Evolutionary conservation across 129 eudicot species (phyloP).

Genomic region (Ambrosia trifida): DNA sequence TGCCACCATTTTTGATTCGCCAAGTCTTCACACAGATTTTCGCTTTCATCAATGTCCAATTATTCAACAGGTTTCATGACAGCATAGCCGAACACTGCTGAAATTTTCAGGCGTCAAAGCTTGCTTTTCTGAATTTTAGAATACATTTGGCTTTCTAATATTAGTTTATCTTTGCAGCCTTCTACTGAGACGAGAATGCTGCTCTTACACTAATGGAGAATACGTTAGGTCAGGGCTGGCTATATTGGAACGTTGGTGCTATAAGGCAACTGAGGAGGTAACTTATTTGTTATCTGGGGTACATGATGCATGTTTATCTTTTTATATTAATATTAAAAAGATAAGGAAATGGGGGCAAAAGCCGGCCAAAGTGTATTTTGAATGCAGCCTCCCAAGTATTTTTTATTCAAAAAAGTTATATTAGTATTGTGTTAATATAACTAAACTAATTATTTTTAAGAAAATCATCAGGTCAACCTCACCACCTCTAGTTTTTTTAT

Average conservation of each 20-base stretch:
- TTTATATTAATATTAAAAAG: slow-evolving; percentile 1
- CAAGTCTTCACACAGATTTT: slow-evolving; percentile 89
- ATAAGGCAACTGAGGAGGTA: slow-evolving; percentile 85
- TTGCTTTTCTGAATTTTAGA: slow-evolving; percentile 17
- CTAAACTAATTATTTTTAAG: not conserved
- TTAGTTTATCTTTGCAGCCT: slow-evolving; percentile 56
- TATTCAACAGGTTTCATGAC: slow-evolving; percentile 76
- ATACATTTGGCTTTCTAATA: slow-evolving; percentile 18
- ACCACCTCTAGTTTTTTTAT: slow-evolving; percentile 16
- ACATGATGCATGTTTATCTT: slow-evolving; percentile 1
- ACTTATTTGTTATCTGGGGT: slow-evolving; percentile 1
- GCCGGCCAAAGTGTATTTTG: not conserved
- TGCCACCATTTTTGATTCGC: slow-evolving; percentile 83
- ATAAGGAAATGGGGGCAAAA: not conserved
- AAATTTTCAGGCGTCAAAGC: slow-evolving; percentile 7
- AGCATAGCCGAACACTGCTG: slow-evolving; percentile 13
- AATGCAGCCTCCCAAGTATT: not conserved
- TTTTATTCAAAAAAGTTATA: not conserved
- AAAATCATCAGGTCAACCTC: not conserved
- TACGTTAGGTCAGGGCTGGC: slow-evolving; percentile 82
- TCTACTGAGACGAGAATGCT: slow-evolving; percentile 92
- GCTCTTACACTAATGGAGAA: slow-evolving; percentile 92
- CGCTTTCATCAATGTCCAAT: slow-evolving; percentile 89
- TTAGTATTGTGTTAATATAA: not conserved
- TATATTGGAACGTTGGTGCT: slow-evolving; percentile 82